Percentiles rank a stretch among this genome's conserved stretches.
phyloP scores from a whole-genome alignment of 768 basidiomycete genomes.

The Paxillus rubicundulus region DNA sequence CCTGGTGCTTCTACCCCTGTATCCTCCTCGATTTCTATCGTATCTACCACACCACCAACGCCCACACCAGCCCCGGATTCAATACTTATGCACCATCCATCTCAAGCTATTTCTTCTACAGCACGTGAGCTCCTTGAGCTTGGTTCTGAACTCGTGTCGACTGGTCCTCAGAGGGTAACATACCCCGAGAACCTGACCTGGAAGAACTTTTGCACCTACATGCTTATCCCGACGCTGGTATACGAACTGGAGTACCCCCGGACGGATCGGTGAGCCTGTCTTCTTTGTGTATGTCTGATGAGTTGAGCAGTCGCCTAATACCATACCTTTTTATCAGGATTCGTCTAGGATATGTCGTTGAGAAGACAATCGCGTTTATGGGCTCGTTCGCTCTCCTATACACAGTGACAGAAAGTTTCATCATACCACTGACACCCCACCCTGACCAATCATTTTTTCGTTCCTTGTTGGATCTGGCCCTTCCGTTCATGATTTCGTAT shows the following conservation, averaged over 20 bases:
- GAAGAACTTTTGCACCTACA: slow-evolving; percentile 80
- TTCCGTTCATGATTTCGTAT: slow-evolving; percentile 94
- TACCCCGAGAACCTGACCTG: slow-evolving; percentile 87
- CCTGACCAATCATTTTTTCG: slow-evolving; percentile 69
- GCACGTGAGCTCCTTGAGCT: slow-evolving; percentile 78
- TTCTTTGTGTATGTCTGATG: neutral
- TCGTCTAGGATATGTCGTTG: slow-evolving; percentile 51
- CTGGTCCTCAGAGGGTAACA: slow-evolving; percentile 60
- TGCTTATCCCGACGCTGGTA: slow-evolving; percentile 87
- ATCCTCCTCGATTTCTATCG: slow-evolving; percentile 5
- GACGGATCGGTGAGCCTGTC: slow-evolving; percentile 63
- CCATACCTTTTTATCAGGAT: slow-evolving; percentile 17
- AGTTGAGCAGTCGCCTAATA: neutral
- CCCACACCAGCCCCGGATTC: slow-evolving; percentile 35
- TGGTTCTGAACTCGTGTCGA: slow-evolving; percentile 69
- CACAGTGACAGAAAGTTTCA: slow-evolving; percentile 91
- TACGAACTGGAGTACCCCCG: slow-evolving; percentile 97
- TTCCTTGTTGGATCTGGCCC: slow-evolving; percentile 77
- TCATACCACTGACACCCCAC: slow-evolving; percentile 76
- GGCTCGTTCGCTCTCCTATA: slow-evolving; percentile 95
- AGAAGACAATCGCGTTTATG: slow-evolving; percentile 80
- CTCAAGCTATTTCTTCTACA: slow-evolving; percentile 57
- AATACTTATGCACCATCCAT: slow-evolving; percentile 62
- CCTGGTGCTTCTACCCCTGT: slow-evolving; percentile 2
- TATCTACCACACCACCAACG: neutral